Evolutionary conservation across 1,139 yeast species (phyloP).

Genomic region (Cylindricascospora bacillispora): DNA sequence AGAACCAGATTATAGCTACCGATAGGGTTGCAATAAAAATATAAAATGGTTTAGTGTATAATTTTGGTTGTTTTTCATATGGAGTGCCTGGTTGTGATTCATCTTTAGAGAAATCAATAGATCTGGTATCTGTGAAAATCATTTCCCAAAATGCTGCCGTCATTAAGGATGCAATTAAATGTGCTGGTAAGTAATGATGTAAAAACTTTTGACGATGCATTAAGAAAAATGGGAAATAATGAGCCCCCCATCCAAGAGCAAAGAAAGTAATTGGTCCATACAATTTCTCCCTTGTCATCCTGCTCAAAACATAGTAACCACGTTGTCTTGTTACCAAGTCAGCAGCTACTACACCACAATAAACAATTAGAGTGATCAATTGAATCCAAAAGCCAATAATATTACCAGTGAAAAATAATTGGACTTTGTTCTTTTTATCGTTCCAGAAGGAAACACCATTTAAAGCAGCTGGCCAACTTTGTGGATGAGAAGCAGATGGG

Average conservation of each 20-base stretch:
- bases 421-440: constrained; percentile 47
- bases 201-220: constrained; percentile 90
- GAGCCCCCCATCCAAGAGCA: constrained; percentile 77
- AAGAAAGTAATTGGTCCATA: constrained; percentile 78
- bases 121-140: constrained; percentile 50
- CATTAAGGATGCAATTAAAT: constrained; percentile 73
- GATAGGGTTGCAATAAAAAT: constrained; percentile 30
- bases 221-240: constrained; percentile 80
- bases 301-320: constrained; percentile 42
- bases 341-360: constrained; percentile 48
- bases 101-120: constrained; percentile 19
- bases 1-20: constrained; percentile 45
- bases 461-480: constrained; percentile 83
- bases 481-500: constrained; percentile 92
- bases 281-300: constrained; percentile 56
- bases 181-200: constrained; percentile 96
- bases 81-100: constrained; percentile 20
- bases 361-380: constrained; percentile 53
- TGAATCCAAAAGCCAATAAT: constrained; percentile 88
- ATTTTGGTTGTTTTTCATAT: constrained; percentile 13
- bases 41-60: constrained; percentile 20
- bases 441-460: constrained; percentile 98
- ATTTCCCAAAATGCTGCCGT: constrained; percentile 77
- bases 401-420: constrained; percentile 86
- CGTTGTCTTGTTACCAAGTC: constrained; percentile 76